Evolutionary conservation across 2,329 filamentous ascomycete genomes (phyloP).

Genomic region (Chaetomium sp.): DNA sequence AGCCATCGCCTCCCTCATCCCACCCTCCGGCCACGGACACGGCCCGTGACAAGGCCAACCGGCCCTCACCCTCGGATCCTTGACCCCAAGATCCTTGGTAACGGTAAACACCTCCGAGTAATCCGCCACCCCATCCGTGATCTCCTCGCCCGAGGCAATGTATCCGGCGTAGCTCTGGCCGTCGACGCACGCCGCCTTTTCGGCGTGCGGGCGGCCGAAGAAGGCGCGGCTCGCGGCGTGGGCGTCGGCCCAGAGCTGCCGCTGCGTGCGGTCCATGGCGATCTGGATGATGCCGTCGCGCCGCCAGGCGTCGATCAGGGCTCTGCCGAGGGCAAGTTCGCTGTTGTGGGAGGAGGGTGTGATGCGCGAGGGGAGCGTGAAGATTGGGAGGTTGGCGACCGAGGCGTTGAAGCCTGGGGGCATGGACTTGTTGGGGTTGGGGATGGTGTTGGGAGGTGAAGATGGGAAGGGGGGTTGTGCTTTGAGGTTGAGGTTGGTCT

Average conservation of each 20-base stretch:
- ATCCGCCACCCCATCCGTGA: constrained; percentile 52
- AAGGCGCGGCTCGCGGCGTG: constrained; percentile 44
- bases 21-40: constrained; percentile 50
- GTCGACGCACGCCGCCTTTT: constrained; percentile 50
- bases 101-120: constrained; percentile 57
- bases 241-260: constrained; percentile 42
- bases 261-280: constrained; percentile 43
- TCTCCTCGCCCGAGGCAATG: constrained; percentile 52
- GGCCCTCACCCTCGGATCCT: constrained; percentile 44
- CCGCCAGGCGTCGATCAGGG: constrained; percentile 48
- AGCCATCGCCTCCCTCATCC: constrained; percentile 46
- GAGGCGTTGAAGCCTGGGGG: constrained; percentile 35
- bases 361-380: constrained; percentile 45
- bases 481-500: not conserved
- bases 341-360: constrained; percentile 37
- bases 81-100: constrained; percentile 48
- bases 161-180: constrained; percentile 51
- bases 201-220: constrained; percentile 41
- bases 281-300: constrained; percentile 52
- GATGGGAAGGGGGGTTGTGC: too few relatives aligned
- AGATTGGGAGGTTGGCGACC: constrained; percentile 45
- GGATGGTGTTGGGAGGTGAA: not conserved
- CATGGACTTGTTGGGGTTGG: constrained; percentile 12
- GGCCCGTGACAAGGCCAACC: constrained; percentile 55
- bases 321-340: constrained; percentile 43